These are phyloP conservation scores for Cystofilobasidium macerans DNA, from an alignment of 768 basidiomycete genomes.

Conservation along the genomic window DNA sequence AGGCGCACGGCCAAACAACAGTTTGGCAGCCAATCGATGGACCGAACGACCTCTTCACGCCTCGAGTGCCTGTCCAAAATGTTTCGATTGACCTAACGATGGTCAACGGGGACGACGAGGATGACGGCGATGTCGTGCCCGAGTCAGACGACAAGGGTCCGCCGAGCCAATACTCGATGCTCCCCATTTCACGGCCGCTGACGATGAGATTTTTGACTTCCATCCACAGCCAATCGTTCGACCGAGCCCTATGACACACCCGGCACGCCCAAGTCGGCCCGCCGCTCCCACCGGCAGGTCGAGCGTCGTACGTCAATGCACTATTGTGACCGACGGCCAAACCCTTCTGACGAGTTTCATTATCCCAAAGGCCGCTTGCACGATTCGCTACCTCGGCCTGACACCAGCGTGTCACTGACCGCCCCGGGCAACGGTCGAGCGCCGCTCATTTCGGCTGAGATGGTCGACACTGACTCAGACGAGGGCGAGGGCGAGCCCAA, in stretches of 20 bases:
- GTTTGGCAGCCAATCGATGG: neutral
- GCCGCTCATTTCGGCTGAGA: neutral
- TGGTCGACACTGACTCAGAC: neutral
- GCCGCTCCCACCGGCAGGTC: conserved; percentile 14
- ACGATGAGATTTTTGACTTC: neutral
- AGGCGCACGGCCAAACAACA: too few species aligned
- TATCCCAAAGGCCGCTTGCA: neutral
- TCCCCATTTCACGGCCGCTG: neutral
- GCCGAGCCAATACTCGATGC: too few species aligned
- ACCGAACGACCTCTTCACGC: conserved; percentile 1
- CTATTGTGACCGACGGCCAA: neutral
- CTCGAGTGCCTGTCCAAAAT: neutral
- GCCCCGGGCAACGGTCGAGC: neutral
- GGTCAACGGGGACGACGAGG: neutral
- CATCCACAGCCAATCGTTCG: neutral
- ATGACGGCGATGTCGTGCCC: neutral
- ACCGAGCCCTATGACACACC: neutral
- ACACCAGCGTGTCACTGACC: neutral
- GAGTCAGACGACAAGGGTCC: neutral
- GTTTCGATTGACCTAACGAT: neutral
- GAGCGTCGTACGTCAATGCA: conserved; percentile 10
- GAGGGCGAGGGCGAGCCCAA: neutral
- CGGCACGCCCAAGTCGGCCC: conserved; percentile 22
- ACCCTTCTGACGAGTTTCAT: neutral
- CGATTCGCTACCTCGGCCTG: neutral